Conservation (phyloP, 306 rosid genomes). For the Begonia fuchsioides region DNA sequence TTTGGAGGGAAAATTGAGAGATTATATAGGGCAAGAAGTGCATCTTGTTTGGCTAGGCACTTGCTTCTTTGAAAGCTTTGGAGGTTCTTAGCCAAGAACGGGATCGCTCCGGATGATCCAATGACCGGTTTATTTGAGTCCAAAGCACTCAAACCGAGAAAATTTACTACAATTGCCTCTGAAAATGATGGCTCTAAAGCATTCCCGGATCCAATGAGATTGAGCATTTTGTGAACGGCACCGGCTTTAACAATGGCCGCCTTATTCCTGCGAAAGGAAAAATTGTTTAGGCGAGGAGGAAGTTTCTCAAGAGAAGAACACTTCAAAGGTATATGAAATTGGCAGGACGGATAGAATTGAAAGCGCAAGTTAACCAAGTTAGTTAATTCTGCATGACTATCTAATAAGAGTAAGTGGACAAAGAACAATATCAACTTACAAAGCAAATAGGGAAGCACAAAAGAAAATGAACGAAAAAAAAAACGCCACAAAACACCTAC, state of each 20-base stretch:
- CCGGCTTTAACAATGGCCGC: constrained; percentile 87
- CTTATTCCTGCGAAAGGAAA: constrained; percentile 46
- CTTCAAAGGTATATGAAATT: constrained; percentile 5
- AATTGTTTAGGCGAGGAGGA: background rate
- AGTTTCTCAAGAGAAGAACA: constrained; percentile 4
- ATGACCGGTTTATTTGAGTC: constrained; percentile 77
- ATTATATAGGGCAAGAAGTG: constrained; percentile 81
- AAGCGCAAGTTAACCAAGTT: too few species aligned
- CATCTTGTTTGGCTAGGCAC: constrained; percentile 70
- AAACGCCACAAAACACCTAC: constrained; percentile 30
- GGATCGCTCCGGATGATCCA: constrained; percentile 91
- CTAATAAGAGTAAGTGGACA: too few species aligned
- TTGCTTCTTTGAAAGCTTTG: constrained; percentile 20
- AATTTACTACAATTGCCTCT: constrained; percentile 81
- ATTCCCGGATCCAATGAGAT: constrained; percentile 43
- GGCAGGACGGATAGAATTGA: background rate
- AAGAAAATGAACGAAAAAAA: background rate
- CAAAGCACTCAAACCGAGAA: constrained; percentile 87
- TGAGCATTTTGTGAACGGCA: constrained; percentile 79
- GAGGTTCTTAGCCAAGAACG: constrained; percentile 53
- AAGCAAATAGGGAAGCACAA: too few species aligned
- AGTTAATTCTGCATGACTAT: too few species aligned
- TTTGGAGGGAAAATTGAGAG: constrained; percentile 58
- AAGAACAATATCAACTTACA: too few species aligned
- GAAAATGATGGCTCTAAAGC: constrained; percentile 38